These are phyloP conservation scores for Rosa persica DNA, from an alignment of 306 rosid genomes.

Conservation along the genomic window DNA sequence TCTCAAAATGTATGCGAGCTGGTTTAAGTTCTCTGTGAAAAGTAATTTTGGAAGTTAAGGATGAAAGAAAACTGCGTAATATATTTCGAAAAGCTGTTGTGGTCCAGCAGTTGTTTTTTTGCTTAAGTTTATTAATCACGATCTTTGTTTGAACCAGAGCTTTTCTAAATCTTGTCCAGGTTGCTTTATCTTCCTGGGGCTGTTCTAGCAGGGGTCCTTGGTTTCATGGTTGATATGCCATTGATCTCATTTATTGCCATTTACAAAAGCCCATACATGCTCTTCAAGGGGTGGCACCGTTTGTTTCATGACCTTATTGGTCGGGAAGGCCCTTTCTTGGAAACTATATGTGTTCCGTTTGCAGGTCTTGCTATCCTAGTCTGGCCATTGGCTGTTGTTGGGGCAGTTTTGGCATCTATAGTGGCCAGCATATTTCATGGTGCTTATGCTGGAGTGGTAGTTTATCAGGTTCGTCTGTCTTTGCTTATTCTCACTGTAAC, in stretches of 20 bases:
- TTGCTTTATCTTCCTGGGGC: slow-evolving; percentile 78
- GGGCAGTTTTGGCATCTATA: slow-evolving; percentile 68
- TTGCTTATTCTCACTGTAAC: not conserved
- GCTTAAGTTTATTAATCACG: not conserved
- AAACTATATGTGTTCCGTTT: slow-evolving; percentile 94
- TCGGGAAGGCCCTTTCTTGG: slow-evolving; percentile 99
- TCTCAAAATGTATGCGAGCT: not conserved
- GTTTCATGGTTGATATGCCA: slow-evolving; percentile 64
- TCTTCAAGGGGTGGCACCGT: slow-evolving; percentile 89
- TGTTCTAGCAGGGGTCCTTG: slow-evolving; percentile 59
- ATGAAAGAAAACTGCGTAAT: not conserved
- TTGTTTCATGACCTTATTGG: slow-evolving; percentile 96
- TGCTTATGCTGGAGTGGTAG: slow-evolving; percentile 76
- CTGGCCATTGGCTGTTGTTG: slow-evolving; percentile 95
- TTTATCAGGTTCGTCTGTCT: slow-evolving; percentile 61
- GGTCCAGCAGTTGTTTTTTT: slow-evolving; percentile 1
- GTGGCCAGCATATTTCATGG: slow-evolving; percentile 75
- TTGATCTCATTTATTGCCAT: slow-evolving; percentile 73
- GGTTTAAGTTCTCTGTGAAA: not conserved
- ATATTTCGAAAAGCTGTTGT: not conserved
- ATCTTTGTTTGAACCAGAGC: slow-evolving; percentile 14
- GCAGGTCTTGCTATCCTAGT: slow-evolving; percentile 94
- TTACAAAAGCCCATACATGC: slow-evolving; percentile 81
- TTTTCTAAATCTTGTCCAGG: slow-evolving; percentile 45
- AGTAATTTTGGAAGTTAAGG: not conserved